A percentile compares a stretch with the other conserved stretches of the same genome.
Conservation (phyloP, 1,284 basidiomycete genomes). For the Trichosporon inkin region DNA sequence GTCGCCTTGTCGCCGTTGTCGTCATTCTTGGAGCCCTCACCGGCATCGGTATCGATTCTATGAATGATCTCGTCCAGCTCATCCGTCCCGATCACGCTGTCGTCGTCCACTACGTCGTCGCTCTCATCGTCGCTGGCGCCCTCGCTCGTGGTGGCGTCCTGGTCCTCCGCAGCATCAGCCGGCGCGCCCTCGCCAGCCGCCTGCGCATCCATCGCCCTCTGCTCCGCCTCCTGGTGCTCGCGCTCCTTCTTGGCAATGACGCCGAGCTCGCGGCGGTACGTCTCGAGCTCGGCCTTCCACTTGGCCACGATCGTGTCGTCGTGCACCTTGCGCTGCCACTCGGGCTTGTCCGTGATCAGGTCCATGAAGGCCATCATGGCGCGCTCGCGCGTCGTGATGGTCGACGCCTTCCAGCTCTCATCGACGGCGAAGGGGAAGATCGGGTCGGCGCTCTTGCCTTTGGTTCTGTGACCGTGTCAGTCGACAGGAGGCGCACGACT, state of each 20-base stretch:
- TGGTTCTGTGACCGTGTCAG: too few relatives aligned
- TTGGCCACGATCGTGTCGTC: constrained; percentile 16
- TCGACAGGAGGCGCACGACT: too few relatives aligned
- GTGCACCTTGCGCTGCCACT: constrained; percentile 15
- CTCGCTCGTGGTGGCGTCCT: neutral
- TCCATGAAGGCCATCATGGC: constrained; percentile 13
- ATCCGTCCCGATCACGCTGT: neutral
- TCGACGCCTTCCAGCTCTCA: neutral
- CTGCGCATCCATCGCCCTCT: neutral
- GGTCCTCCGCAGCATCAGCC: neutral
- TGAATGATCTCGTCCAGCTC: too few relatives aligned
- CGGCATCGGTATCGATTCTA: too few relatives aligned
- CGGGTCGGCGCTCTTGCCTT: too few relatives aligned
- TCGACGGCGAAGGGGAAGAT: constrained; percentile 1
- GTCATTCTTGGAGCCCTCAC: too few relatives aligned
- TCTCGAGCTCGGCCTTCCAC: constrained; percentile 15
- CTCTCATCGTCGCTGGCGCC: neutral
- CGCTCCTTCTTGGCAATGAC: neutral
- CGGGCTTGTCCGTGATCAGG: constrained; percentile 14
- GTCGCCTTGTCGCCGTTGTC: too few relatives aligned
- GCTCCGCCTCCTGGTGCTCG: neutral
- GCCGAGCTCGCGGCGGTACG: neutral
- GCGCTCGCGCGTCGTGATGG: constrained; percentile 14
- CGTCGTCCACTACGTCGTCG: neutral
- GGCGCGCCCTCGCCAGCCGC: neutral